Conservation (phyloP, 345 rosid species). For the Salix suchowensis region DNA sequence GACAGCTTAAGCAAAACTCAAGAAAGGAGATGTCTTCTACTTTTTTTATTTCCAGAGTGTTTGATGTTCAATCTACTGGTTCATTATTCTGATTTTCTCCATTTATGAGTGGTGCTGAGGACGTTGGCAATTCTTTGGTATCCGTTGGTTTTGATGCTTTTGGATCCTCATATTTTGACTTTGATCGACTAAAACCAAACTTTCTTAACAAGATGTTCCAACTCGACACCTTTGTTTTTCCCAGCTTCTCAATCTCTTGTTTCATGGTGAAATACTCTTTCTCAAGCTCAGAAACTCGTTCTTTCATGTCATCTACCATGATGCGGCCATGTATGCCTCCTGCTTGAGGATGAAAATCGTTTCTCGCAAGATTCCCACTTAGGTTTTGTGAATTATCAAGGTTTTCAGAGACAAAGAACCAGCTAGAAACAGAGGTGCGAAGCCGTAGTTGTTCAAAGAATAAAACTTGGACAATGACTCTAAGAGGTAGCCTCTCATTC, state of each 20-base stretch:
- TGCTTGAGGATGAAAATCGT: slow-evolving; percentile 13
- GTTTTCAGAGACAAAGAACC: slow-evolving; percentile 64
- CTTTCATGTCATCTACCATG: slow-evolving; percentile 49
- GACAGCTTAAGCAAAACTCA: background rate
- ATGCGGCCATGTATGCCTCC: slow-evolving; percentile 18
- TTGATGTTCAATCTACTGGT: background rate
- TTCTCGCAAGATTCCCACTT: slow-evolving; percentile 40
- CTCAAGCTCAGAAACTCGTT: slow-evolving; percentile 68
- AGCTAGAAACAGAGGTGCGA: slow-evolving; percentile 62
- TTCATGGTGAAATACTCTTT: slow-evolving; percentile 75
- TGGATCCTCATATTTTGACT: slow-evolving; percentile 4
- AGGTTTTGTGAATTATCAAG: slow-evolving; percentile 39
- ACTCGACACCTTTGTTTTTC: slow-evolving; percentile 48
- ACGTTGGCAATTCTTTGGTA: background rate
- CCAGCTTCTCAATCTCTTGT: slow-evolving; percentile 66
- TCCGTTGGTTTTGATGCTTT: background rate
- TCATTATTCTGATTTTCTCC: background rate
- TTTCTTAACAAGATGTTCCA: slow-evolving; percentile 54
- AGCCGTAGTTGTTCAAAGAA: slow-evolving; percentile 92
- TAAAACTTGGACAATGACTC: slow-evolving; percentile 80
- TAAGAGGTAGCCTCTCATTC: slow-evolving; percentile 82
- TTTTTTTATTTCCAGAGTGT: background rate
- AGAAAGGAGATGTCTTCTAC: background rate
- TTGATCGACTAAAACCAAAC: slow-evolving; percentile 23
- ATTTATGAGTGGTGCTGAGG: slow-evolving; percentile 5